Evolutionary conservation across 225 moss, liverwort and hornwort species (phyloP), one percentile per base, ranked within the genome.

Genomic region (Climacium dendroides): DNA sequence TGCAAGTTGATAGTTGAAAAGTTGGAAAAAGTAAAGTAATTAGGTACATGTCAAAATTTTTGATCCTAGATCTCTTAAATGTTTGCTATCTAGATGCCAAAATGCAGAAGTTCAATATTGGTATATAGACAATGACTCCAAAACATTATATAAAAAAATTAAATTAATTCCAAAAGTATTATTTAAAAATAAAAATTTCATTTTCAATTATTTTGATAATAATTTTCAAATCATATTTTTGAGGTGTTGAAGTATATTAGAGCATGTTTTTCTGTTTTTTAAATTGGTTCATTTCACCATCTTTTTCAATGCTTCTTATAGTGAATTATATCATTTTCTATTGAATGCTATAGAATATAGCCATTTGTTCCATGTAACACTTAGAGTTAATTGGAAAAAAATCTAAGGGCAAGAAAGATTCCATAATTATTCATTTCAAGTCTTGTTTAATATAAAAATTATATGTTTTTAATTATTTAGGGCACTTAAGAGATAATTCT

Each of bases 381-480:
- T 67, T 37, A 22, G 7, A 66, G 22, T 13, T 37, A 13, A 23
- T 67, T 66, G 13, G 1, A 2, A 23, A 37, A n/a, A 37, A 15
- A 4, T 0, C 4, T 7, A 37, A 37, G 0, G 7, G 13, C 37
- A 0, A 0, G 0, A 0, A 67, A 12, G 12, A 3, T 67, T 67
- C 4, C 2, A 4, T 37, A 37, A 67, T 22, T 6, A 22, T 67
- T 22, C 1, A 37, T 37, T 67, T 37, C 67, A 67, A 67, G 4
- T 37, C 12, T n/a, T n/a, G 4, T 19, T 10, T 65, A n/a, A 37
- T 66, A n/a, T n/a, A 11, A 64, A 35, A n/a, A 37, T 22, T n/a
- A 1, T 66, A 12, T 2, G 0, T 2, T 66, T n/a, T 0, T 22
- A 66, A 66, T 22, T 66, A 66, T 66, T 66, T 22, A n/a, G n/a